These are phyloP conservation scores for Pichia inconspicua DNA, from an alignment of 1,139 yeast species.

Conservation along the genomic window DNA sequence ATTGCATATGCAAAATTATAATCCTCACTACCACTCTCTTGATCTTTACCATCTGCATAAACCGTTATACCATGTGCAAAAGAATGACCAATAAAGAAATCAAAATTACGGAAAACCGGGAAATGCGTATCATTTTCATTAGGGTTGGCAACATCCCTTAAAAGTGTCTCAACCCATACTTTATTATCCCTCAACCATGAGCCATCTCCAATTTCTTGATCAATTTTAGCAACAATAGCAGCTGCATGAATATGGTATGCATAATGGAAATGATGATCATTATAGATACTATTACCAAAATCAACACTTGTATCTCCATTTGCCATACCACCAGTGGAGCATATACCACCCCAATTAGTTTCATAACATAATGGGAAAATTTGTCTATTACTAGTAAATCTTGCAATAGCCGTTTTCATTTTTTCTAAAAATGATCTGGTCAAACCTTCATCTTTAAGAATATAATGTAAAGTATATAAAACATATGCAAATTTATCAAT, in stretches of 20 bases:
- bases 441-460: conserved; percentile 42
- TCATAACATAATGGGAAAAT: conserved; percentile 62
- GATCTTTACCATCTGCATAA: conserved; percentile 72
- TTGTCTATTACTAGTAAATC: conserved; percentile 50
- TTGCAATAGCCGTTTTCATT: conserved; percentile 50
- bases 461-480: conserved; percentile 51
- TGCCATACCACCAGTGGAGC: conserved; percentile 54
- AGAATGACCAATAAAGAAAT: conserved; percentile 73
- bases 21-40: conserved; percentile 73
- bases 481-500: conserved; percentile 71
- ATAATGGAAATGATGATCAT: conserved; percentile 79
- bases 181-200: conserved; percentile 46
- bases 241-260: conserved; percentile 73
- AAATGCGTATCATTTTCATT: conserved; percentile 45
- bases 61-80: conserved; percentile 75
- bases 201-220: conserved; percentile 36
- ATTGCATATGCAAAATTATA: conserved; percentile 69
- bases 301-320: conserved; percentile 46
- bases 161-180: conserved; percentile 50
- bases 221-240: conserved; percentile 55
- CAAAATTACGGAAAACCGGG: conserved; percentile 72
- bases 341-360: conserved; percentile 61
- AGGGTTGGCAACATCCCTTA: conserved; percentile 70
- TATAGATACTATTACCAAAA: conserved; percentile 70
- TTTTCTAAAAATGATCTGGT: conserved; percentile 42